Evolutionary conservation across 1,284 basidiomycete species (phyloP), one percentile per base, ranked within the genome.

Genomic region (Laetiporus sulphureus): DNA sequence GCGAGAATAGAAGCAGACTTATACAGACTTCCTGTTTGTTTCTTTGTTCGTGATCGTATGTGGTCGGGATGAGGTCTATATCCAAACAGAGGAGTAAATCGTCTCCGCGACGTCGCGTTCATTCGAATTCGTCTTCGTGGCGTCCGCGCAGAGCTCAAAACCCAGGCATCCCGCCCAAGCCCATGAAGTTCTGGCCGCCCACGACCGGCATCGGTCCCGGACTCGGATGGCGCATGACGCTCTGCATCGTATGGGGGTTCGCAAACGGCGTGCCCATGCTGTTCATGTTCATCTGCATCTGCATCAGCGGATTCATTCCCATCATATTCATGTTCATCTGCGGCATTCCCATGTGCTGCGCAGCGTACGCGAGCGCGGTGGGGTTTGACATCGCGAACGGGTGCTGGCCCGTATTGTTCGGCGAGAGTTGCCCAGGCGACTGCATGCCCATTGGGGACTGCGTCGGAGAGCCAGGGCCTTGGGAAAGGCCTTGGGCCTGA

Each of bases 151-250:
- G n/a, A n/a, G n/a, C n/a, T 53, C 41, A 61, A 50, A 59, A 61
- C 23, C 60, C 58, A 27, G 58, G 63, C 55, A 68, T 67, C 15
- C 65, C 62, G 37, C 66, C 63, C 62, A 75, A 75, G 55, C 63
- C 66, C 65, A 77, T 73, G 59, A 75, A 81, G 37, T 70, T 72
- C 58, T 80, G 77, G 40, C 65, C 67, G 19, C 57, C 61, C 36
- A 60, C 32, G 58, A 41, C 47, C 27, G 67, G 56, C 53, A 62
- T 57, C 12, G 77, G 79, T 13, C 69, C 73, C 13, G 84, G 83
- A 55, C 81, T 86, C 5, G 83, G 73, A 58, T 86, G 79, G 44
- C 84, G 75, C 81, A 88, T 79, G 43, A 86, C 81, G 52, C 81
- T 85, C 56, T 87, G 83, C 77, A 87, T 83, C n/a, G 81, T 75